These are phyloP conservation scores for Atkinsonella hypoxylon DNA, from an alignment of 2,329 filamentous ascomycete genomes.

Conservation along the genomic window DNA sequence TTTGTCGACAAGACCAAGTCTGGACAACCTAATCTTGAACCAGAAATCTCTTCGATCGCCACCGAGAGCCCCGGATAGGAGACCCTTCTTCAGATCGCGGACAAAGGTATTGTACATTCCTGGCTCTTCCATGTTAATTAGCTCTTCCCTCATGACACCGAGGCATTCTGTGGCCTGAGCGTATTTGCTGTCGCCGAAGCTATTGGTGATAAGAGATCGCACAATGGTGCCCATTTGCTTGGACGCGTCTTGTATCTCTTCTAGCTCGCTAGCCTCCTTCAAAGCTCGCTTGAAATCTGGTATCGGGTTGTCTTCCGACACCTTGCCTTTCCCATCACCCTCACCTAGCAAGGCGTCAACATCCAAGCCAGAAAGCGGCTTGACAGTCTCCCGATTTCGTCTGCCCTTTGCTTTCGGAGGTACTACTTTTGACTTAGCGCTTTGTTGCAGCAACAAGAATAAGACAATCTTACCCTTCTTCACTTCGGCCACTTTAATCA, in stretches of 20 bases:
- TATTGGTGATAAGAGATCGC: slow-evolving; percentile 54
- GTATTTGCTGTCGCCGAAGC: slow-evolving; percentile 66
- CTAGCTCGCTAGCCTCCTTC: slow-evolving; percentile 43
- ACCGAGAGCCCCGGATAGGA: slow-evolving; percentile 57
- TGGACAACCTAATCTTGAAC: slow-evolving; percentile 56
- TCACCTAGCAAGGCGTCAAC: slow-evolving; percentile 67
- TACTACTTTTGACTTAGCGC: slow-evolving; percentile 34
- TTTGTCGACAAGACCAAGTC: slow-evolving; percentile 61
- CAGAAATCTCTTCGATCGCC: slow-evolving; percentile 76
- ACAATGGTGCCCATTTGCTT: slow-evolving; percentile 67
- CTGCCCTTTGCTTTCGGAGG: slow-evolving; percentile 68
- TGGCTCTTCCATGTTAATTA: slow-evolving; percentile 65
- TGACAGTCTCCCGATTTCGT: slow-evolving; percentile 56
- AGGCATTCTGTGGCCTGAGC: slow-evolving; percentile 63
- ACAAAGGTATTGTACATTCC: slow-evolving; percentile 66
- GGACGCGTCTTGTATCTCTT: slow-evolving; percentile 52
- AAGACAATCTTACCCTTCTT: slow-evolving; percentile 53
- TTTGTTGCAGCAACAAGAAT: not conserved
- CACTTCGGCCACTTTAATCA: slow-evolving; percentile 62
- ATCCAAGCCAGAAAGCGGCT: slow-evolving; percentile 83
- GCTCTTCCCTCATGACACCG: slow-evolving; percentile 64
- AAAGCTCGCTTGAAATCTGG: slow-evolving; percentile 84
- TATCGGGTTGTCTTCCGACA: slow-evolving; percentile 60
- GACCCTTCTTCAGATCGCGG: slow-evolving; percentile 54
- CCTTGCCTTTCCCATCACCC: slow-evolving; percentile 25